A percentile compares a stretch with the other conserved stretches of the same genome.
Conservation (phyloP, 305 asterid species). For the Solanum hybrid region DNA sequence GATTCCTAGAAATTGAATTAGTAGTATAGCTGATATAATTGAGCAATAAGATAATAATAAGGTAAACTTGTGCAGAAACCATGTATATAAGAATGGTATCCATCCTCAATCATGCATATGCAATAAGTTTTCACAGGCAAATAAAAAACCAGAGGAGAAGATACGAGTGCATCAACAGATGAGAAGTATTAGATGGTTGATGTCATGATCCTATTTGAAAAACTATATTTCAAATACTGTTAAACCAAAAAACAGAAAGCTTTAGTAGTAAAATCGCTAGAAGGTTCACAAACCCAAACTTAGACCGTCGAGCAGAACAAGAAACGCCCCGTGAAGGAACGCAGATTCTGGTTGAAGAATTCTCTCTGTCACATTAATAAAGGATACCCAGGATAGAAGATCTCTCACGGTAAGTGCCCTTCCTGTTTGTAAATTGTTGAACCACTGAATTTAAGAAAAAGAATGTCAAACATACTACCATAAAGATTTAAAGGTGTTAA, state of each 20-base stretch:
- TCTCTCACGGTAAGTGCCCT: slow-evolving; percentile 86
- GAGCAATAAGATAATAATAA: not conserved
- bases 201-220: not conserved
- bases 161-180: not conserved
- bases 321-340: slow-evolving; percentile 77
- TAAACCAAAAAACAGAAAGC: not conserved
- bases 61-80: not conserved
- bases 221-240: not conserved
- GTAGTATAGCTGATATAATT: not conserved
- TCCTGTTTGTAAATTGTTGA: slow-evolving; percentile 72
- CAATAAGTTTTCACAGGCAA: slow-evolving; percentile 1
- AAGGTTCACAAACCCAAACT: slow-evolving; percentile 52
- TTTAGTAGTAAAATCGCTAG: not conserved
- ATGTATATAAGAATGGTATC: not conserved
- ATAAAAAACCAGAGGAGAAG: not conserved
- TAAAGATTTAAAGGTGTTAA: not conserved
- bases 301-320: slow-evolving; percentile 81
- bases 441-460: slow-evolving; percentile 72
- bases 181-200: not conserved
- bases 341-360: slow-evolving; percentile 64
- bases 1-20: not conserved
- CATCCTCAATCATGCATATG: not conserved
- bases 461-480: not conserved
- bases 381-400: slow-evolving; percentile 89
- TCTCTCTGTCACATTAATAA: slow-evolving; percentile 51